Evolutionary conservation across 768 basidiomycete genomes (phyloP), one percentile per base, ranked within the genome.

Genomic region (Termitomyces sp.): DNA sequence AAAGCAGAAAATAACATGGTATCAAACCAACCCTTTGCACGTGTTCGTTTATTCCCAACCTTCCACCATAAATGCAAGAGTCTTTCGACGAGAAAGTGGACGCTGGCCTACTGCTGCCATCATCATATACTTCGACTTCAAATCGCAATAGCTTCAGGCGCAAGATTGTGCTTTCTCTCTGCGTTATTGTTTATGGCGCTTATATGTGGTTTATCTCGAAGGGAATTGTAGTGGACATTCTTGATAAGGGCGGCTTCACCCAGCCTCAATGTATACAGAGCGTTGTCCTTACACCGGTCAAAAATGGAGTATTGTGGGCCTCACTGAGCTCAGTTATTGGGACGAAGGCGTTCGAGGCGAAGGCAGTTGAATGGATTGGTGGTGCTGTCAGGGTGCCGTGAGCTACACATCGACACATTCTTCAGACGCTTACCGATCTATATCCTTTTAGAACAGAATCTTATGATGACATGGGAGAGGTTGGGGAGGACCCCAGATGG

Each of bases 401-500:
- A 64, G 75, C 65, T 5, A 17, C 7, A 42, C 16, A 21, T 28
- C 4, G 12, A 28, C 17, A 4, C 14, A 17, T 39, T 44, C 34
- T 47, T 21, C n/a, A 19, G 21, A 39, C 30, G 8, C 32, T 39
- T 5, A 39, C 16, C 1, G 4, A 42, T 27, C 4, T 27, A 4
- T 12, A 9, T 11, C 46, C 19, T 39, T 34, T 17, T 46, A 84
- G 82, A 17, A 84, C 82, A 10, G 80, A 83, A 63, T 77, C 76
- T 4, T 82, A 69, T 57, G 81, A 84, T 58, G 70, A 72, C 55
- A 74, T 82, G 69, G 76, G 72, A 10, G 68, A 72, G 9, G 70
- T 82, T 48, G 78, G 74, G 11, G 68, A 72, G 52, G 83, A 84
- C 57, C 68, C 76, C 7, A 73, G 81, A 21, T 86, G 84, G 84